These are phyloP conservation scores for Psilocybe sp. DNA, from an alignment of 768 basidiomycete species.

Conservation along the genomic window DNA sequence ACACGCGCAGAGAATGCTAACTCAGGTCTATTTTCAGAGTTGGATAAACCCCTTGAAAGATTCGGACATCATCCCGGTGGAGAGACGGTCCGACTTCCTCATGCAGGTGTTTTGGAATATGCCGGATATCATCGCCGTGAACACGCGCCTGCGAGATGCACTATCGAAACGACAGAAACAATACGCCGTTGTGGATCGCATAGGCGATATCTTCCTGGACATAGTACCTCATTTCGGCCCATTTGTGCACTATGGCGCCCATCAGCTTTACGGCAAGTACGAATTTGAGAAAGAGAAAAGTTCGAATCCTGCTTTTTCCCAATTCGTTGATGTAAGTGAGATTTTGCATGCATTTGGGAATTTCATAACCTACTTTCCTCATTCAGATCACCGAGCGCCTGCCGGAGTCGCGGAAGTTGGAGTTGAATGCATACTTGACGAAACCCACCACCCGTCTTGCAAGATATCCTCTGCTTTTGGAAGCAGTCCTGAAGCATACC, in stretches of 20 bases:
- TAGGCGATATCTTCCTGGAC: slow-evolving; percentile 90
- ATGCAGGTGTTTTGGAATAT: slow-evolving; percentile 98
- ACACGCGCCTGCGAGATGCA: slow-evolving; percentile 87
- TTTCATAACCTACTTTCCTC: neutral
- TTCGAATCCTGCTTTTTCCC: slow-evolving; percentile 86
- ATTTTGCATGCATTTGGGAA: too few species aligned
- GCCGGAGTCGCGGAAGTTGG: slow-evolving; percentile 93
- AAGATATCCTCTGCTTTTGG: slow-evolving; percentile 91
- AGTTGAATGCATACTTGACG: slow-evolving; percentile 95
- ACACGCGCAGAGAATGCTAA: slow-evolving; percentile 4
- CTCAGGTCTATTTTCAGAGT: slow-evolving; percentile 38
- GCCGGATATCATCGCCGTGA: slow-evolving; percentile 89
- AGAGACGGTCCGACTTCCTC: slow-evolving; percentile 80
- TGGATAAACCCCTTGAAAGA: slow-evolving; percentile 90
- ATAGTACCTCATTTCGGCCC: slow-evolving; percentile 85
- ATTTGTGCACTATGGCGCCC: slow-evolving; percentile 93
- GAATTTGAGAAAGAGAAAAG: slow-evolving; percentile 99
- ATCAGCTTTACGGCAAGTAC: slow-evolving; percentile 97
- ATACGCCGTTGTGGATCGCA: slow-evolving; percentile 87
- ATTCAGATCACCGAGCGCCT: slow-evolving; percentile 81
- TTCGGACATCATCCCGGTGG: slow-evolving; percentile 69
- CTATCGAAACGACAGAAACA: slow-evolving; percentile 94
- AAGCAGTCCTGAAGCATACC: slow-evolving; percentile 90
- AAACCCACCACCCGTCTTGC: slow-evolving; percentile 97
- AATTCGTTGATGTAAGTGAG: slow-evolving; percentile 85